Percentiles rank a stretch among this genome's conserved stretches.
Evolutionary conservation across 352 stramenopile genomes (phyloP).

Genomic region (Phytophthora europaea): DNA sequence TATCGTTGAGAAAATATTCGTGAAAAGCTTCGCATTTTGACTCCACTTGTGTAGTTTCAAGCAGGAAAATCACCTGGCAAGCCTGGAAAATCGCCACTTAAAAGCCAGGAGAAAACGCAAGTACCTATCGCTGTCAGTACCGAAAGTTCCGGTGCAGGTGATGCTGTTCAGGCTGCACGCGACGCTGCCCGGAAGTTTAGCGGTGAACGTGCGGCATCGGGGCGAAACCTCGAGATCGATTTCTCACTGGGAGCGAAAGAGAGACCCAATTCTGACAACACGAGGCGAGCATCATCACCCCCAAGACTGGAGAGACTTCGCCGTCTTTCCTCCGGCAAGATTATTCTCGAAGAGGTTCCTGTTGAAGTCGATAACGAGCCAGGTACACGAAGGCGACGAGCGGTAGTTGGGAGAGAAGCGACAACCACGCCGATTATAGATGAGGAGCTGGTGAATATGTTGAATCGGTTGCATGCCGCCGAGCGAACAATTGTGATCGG

Average conservation of each 20-base stretch:
- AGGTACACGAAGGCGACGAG: slow-evolving; percentile 1
- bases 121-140: not conserved
- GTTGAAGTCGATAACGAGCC: not conserved
- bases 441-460: slow-evolving; percentile 14
- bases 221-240: not conserved
- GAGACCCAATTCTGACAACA: not conserved
- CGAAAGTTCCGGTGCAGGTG: not conserved
- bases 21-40: not conserved
- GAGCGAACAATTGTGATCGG: slow-evolving; percentile 31
- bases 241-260: not conserved
- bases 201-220: not conserved
- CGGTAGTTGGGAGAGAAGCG: not conserved
- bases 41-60: slow-evolving; percentile 23
- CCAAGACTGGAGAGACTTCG: slow-evolving; percentile 11
- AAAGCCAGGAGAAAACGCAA: not conserved
- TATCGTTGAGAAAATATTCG: no score
- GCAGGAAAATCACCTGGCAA: slow-evolving; percentile 12
- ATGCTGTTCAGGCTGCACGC: slow-evolving; percentile 1
- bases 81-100: not conserved
- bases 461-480: slow-evolving; percentile 27
- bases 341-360: slow-evolving; percentile 3
- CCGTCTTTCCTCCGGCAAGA: slow-evolving; percentile 4
- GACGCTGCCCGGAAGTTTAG: slow-evolving; percentile 4
- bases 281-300: slow-evolving; percentile 20
- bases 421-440: slow-evolving; percentile 20